These are phyloP conservation scores for Telfairia occidentalis DNA, from an alignment of 331 rosid species.

Conservation along the genomic window DNA sequence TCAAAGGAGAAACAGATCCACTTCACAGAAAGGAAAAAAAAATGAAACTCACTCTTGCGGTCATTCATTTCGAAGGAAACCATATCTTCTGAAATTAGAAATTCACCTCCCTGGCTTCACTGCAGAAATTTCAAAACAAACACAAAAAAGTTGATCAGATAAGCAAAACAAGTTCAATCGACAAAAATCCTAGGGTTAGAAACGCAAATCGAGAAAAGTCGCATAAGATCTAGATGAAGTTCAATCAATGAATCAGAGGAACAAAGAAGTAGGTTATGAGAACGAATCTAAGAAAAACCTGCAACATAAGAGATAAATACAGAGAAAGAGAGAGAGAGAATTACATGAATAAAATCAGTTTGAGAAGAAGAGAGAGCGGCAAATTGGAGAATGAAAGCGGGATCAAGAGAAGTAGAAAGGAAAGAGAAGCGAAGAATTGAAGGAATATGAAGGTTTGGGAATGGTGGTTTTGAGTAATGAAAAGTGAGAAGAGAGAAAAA, in stretches of 20 bases:
- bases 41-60: slow-evolving; percentile 65
- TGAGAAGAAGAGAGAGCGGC: neutral
- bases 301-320: neutral
- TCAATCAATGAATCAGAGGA: neutral
- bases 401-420: neutral
- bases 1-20: neutral
- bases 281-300: neutral
- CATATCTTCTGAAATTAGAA: slow-evolving; percentile 39
- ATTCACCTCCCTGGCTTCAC: slow-evolving; percentile 15
- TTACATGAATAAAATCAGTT: neutral
- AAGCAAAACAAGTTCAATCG: neutral
- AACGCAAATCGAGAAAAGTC: neutral
- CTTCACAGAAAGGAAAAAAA: neutral
- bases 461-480: neutral
- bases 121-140: neutral
- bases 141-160: neutral
- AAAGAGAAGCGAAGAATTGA: neutral
- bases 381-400: neutral
- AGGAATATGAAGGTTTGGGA: neutral
- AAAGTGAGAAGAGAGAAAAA: neutral
- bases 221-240: slow-evolving; percentile 14
- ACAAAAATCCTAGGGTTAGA: slow-evolving; percentile 9
- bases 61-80: slow-evolving; percentile 96
- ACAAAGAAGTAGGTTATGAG: neutral
- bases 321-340: neutral